Evolutionary conservation across 2,329 filamentous ascomycete species (phyloP).

Genomic region (Cordyceps tenuipes): DNA sequence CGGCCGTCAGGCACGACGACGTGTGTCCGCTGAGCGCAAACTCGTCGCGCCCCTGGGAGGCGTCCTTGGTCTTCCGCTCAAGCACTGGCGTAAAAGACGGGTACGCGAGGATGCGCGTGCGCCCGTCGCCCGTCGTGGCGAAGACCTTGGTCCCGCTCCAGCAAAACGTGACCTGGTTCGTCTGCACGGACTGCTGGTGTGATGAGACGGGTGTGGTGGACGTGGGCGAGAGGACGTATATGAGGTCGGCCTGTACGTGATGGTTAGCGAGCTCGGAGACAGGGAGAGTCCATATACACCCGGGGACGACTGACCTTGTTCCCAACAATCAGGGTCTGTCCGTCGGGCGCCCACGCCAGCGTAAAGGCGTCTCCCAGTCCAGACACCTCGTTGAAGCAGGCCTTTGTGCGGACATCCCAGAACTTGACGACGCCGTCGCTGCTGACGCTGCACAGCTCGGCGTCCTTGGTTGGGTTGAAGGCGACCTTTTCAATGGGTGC

Average conservation of each 20-base stretch:
- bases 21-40: conserved; percentile 66
- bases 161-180: conserved; percentile 67
- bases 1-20: conserved; percentile 59
- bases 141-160: conserved; percentile 65
- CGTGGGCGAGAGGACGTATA: conserved; percentile 55
- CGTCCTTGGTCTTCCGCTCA: conserved; percentile 25
- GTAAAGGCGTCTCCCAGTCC: conserved; percentile 60
- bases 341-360: conserved; percentile 66
- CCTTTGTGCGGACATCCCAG: conserved; percentile 71
- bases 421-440: conserved; percentile 67
- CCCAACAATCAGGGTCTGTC: conserved; percentile 60
- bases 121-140: conserved; percentile 62
- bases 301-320: conserved; percentile 51
- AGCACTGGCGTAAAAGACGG: conserved; percentile 52
- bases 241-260: conserved; percentile 44
- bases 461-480: conserved; percentile 70
- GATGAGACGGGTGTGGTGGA: conserved; percentile 47
- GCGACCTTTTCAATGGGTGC: conserved; percentile 65
- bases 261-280: background rate
- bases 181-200: conserved; percentile 55
- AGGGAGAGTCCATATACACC: background rate
- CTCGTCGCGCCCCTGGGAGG: conserved; percentile 33
- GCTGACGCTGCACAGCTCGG: conserved; percentile 67
- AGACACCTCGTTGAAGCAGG: conserved; percentile 60
- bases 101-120: conserved; percentile 61